phyloP scores from a whole-genome alignment of 352 stramenopile genomes.

The Globisporangium viniferum region DNA sequence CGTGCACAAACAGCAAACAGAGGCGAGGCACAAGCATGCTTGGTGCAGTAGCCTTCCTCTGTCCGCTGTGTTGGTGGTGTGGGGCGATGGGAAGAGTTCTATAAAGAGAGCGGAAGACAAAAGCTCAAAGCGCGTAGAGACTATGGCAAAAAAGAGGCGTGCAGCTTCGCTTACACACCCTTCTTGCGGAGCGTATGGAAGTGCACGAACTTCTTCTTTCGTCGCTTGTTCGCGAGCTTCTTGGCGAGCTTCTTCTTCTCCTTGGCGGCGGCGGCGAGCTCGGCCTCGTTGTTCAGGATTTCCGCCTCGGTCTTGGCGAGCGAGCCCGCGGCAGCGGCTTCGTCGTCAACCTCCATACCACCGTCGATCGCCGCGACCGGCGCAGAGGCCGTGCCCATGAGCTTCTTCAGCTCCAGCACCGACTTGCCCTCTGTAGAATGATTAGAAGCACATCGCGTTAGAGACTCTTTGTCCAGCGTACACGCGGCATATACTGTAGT shows the following conservation, averaged over 20 bases:
- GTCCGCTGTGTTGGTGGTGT: not conserved
- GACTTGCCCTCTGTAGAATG: constrained; percentile 36
- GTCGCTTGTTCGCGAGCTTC: constrained; percentile 40
- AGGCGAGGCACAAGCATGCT: not conserved
- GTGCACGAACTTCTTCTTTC: constrained; percentile 84
- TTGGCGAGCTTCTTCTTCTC: constrained; percentile 51
- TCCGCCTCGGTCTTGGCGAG: constrained; percentile 42
- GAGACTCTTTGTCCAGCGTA: not conserved
- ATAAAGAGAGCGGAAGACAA: constrained; percentile 3
- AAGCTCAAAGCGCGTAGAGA: not conserved
- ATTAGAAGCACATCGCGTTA: not conserved
- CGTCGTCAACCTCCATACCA: constrained; percentile 41
- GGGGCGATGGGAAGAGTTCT: constrained; percentile 16
- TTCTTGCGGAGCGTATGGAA: constrained; percentile 88
- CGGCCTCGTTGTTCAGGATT: constrained; percentile 46
- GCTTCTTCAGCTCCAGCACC: constrained; percentile 63
- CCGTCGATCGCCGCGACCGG: constrained; percentile 34
- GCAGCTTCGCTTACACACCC: constrained; percentile 54
- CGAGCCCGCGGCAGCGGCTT: constrained; percentile 24
- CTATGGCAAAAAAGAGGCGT: not conserved
- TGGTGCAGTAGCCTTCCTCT: not conserved
- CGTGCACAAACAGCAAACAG: not conserved
- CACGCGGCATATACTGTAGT: not conserved
- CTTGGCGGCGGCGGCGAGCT: constrained; percentile 37
- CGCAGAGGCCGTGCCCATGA: constrained; percentile 55